Base-by-base conservation (phyloP, 2,329 filamentous ascomycete genomes). In the Fusarium sp. region DNA sequence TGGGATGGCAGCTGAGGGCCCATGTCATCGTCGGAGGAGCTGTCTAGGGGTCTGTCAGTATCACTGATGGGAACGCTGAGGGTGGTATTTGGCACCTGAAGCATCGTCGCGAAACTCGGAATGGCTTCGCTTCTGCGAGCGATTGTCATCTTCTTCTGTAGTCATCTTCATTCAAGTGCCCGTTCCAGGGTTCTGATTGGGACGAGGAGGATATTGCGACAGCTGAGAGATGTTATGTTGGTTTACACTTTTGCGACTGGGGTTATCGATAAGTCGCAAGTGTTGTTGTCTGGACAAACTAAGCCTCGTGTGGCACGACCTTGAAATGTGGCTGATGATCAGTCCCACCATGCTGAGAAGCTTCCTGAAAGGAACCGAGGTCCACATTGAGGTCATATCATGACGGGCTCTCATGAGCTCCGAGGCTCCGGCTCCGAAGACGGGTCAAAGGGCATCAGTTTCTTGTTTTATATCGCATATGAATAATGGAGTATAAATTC, bases 11-110 rank as follows among this genome's bases (percentile, higher is more conserved):
- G 85, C 68, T 94, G 90, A 25, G 95, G 95, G 38, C 95, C 95
- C 79, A 97, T 95, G 73, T 96, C 93, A 78, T 97, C 93, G 70
- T 92, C 90, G 5, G 91, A 94, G 32, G 92, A 96, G 70, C 84
- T 87, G 49, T 86, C 86, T 83, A 53, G 61, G 29, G 35, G 51
- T 23, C 23, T 35, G 56, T 72, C 49, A 57, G 44, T 49, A 29
- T 8, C 14, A 9, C 47, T n/a, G 21, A 41, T 10, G 14, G 33
- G 42, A 43, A 42, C 45, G 37, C 53, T 53, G 45, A 37, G n/a
- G 33, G 46, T 38, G 7, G 33, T 42, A 57, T 72, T 43, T 35
- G 14, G 45, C 72, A 78, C 78, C 78, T 58, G 73, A 73, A 31
- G 72, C 77, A 70, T 83, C 78, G 55, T 77, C 79, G 21, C 81